These are phyloP conservation scores for Pestalotiopsis sp. DNA, from an alignment of 2,329 filamentous ascomycete genomes.

Conservation along the genomic window DNA sequence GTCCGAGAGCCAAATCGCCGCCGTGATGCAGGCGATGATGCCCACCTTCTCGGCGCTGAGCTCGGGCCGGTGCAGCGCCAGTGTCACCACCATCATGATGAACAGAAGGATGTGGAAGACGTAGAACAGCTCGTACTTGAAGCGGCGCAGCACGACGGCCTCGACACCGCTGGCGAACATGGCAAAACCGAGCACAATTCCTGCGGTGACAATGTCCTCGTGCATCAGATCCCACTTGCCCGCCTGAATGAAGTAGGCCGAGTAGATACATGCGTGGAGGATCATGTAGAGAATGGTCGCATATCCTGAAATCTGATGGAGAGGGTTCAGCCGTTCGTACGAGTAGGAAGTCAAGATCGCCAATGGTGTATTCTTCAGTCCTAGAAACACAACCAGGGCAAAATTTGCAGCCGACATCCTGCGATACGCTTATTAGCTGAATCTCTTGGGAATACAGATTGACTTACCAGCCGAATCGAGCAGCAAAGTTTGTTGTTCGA, in stretches of 20 bases:
- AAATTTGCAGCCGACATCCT: conserved; percentile 52
- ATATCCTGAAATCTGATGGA: conserved; percentile 50
- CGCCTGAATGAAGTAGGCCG: conserved; percentile 29
- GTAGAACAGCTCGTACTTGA: conserved; percentile 52
- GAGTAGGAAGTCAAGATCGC: conserved; percentile 44
- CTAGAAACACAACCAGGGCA: conserved; percentile 47
- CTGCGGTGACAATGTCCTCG: conserved; percentile 33
- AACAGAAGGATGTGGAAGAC: conserved; percentile 45
- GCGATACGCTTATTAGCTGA: conserved; percentile 10
- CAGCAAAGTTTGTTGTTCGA: conserved; percentile 27
- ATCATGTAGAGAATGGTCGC: conserved; percentile 38
- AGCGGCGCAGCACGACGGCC: conserved; percentile 34
- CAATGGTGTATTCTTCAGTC: conserved; percentile 51
- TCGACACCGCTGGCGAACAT: conserved; percentile 41
- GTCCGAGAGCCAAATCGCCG: conserved; percentile 46
- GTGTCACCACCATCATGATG: conserved; percentile 40
- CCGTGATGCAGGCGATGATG: conserved; percentile 40
- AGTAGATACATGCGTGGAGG: conserved; percentile 40
- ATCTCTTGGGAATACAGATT: neutral
- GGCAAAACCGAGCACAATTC: conserved; percentile 37
- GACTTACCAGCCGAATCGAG: conserved; percentile 35
- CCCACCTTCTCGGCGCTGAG: conserved; percentile 37
- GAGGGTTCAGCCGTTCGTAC: conserved; percentile 48
- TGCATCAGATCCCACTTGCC: conserved; percentile 26
- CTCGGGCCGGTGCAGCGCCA: conserved; percentile 47